These are phyloP conservation scores for Rhizopogon vulgaris DNA, from an alignment of 768 basidiomycete genomes.

Conservation along the genomic window DNA sequence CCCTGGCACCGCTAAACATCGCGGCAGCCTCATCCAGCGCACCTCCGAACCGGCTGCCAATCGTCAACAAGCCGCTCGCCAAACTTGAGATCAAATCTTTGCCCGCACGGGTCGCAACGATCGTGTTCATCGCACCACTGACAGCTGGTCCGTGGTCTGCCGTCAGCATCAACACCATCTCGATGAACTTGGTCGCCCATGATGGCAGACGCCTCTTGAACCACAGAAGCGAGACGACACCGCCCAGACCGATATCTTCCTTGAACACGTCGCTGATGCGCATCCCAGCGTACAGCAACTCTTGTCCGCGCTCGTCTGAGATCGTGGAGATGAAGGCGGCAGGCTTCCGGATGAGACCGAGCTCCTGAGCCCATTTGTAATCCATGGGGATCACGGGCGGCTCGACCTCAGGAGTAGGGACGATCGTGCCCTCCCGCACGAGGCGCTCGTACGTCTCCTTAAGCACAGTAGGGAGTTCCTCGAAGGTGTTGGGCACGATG, in stretches of 20 bases:
- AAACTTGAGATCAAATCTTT: slow-evolving; percentile 98
- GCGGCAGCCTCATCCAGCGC: slow-evolving; percentile 95
- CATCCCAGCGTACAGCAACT: slow-evolving; percentile 98
- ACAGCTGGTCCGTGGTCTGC: slow-evolving; percentile 98
- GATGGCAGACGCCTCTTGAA: slow-evolving; percentile 92
- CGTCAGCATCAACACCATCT: slow-evolving; percentile 99
- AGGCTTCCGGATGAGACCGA: slow-evolving; percentile 97
- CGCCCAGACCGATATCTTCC: slow-evolving; percentile 93
- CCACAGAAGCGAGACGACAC: slow-evolving; percentile 94
- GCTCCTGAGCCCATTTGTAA: slow-evolving; percentile 99
- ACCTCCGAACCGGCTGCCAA: slow-evolving; percentile 97
- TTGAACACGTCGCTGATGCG: slow-evolving; percentile 98
- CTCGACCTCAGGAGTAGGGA: slow-evolving; percentile 70
- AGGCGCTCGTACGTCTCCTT: slow-evolving; percentile 82
- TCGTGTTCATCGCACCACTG: slow-evolving; percentile 99
- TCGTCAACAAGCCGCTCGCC: slow-evolving; percentile 93
- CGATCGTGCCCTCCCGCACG: slow-evolving; percentile 61
- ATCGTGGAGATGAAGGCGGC: slow-evolving; percentile 99
- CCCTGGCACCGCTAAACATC: slow-evolving; percentile 92
- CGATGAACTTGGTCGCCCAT: slow-evolving; percentile 97
- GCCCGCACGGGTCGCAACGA: slow-evolving; percentile 98
- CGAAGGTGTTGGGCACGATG: slow-evolving; percentile 96
- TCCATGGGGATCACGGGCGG: slow-evolving; percentile 99
- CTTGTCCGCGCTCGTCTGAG: slow-evolving; percentile 98
- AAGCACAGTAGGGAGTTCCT: slow-evolving; percentile 85